phyloP scores from a whole-genome alignment of 179 eudicot genomes.

The Heliamphora pulchella region DNA sequence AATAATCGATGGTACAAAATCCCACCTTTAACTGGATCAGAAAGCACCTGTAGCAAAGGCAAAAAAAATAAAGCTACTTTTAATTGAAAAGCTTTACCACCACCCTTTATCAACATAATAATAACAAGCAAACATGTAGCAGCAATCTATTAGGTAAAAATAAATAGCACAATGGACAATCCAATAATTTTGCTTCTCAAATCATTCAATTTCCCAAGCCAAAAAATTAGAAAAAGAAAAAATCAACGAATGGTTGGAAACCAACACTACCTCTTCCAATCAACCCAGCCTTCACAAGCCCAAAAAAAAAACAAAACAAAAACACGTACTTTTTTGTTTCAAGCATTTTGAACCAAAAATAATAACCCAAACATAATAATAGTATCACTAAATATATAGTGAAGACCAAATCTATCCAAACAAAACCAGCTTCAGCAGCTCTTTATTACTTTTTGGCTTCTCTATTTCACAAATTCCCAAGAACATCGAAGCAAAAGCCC shows the following conservation, averaged over 20 bases:
- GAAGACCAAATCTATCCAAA: not conserved
- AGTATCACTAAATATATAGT: not conserved
- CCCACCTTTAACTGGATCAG: not conserved
- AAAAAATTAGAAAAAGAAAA: not conserved
- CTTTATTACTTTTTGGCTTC: not conserved
- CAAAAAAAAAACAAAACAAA: not conserved
- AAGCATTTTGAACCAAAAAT: not conserved
- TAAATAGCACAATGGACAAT: not conserved
- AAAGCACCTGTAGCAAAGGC: constrained; percentile 2
- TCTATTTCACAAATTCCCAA: not conserved
- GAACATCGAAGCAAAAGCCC: too few species aligned
- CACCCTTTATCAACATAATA: not conserved
- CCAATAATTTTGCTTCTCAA: not conserved
- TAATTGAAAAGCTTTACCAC: not conserved
- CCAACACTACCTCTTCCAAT: not conserved
- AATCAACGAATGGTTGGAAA: not conserved
- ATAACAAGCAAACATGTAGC: not conserved
- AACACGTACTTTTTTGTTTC: not conserved
- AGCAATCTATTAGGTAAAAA: not conserved
- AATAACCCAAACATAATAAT: not conserved
- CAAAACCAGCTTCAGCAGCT: not conserved
- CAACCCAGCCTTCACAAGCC: constrained; percentile 10
- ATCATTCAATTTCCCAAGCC: not conserved
- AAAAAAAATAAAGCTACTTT: not conserved
- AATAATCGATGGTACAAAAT: not conserved